Evolutionary conservation across 768 basidiomycete species (phyloP), one percentile per base, ranked within the genome.

Genomic region (Russula lepida): DNA sequence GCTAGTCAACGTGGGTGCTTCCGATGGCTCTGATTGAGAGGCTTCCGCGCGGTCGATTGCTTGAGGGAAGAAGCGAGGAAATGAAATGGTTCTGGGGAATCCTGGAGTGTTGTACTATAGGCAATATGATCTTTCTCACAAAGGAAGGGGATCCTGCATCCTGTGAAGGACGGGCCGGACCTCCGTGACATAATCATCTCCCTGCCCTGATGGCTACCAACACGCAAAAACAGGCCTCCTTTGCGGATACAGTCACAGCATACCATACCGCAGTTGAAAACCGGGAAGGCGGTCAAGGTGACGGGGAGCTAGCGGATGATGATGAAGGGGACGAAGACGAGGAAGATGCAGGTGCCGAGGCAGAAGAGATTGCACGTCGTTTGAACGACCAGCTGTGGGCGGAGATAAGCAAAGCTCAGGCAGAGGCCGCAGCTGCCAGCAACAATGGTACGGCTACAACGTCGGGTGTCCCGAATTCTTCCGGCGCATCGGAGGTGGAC

Each of bases 301-400:
- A 59, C 8, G 51, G 23, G 12, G 35, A 62, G 28, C 21, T 32
- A n/a, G 44, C 27, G 33, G 56, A 57, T 4, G 50, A 37, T n/a
- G 49, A 57, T 12, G 73, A 75, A 32, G 78, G 79, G 37, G 80
- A 83, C 3, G 83, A 83, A 25, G 83, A 79, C 37, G 80, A 83
- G 4, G 83, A 83, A 3, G 83, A 84, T 39, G 80, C 81, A 35
- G 72, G 76, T 67, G 79, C 81, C 25, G 82, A 84, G 27, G 86
- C 85, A 5, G 84, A 85, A 64, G 87, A 85, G 67, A 88, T 88
- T 66, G 86, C 86, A 5, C 79, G 85, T 49, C 76, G 84, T 28
- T 73, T 92, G 32, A 84, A 85, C n/a, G 86, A 86, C 65, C 83
- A 91, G 60, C 76, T 91, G 6, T 85, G 84, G 82, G 89, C 88